These are phyloP conservation scores for Saccharomycopsis sp. DNA, from an alignment of 805 yeast species.

Conservation along the genomic window DNA sequence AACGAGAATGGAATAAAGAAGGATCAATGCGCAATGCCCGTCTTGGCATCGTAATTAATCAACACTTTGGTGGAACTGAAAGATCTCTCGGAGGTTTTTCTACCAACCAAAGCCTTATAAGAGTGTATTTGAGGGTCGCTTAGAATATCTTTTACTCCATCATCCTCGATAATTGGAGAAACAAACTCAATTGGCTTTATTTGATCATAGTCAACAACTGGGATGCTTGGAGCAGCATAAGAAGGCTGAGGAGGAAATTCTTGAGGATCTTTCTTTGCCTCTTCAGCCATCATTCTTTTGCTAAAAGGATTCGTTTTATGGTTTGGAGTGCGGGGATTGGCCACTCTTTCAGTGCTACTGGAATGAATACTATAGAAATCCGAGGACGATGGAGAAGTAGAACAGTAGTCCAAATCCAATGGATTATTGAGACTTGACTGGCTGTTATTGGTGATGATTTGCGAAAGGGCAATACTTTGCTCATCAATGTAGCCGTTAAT, in stretches of 20 bases:
- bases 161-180: not conserved
- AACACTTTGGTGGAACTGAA: conserved; percentile 15
- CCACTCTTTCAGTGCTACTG: conserved; percentile 7
- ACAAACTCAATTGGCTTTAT: not conserved
- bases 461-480: not conserved
- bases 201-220: not conserved
- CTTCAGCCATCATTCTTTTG: not conserved
- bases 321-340: not conserved
- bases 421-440: conserved; percentile 5
- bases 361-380: conserved; percentile 15
- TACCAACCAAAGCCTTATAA: conserved; percentile 10
- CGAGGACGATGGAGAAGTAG: conserved; percentile 7
- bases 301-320: not conserved
- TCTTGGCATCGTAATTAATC: conserved; percentile 7
- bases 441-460: not conserved
- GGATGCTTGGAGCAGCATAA: conserved; percentile 6
- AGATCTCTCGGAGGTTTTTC: conserved; percentile 10
- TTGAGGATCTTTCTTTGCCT: not conserved
- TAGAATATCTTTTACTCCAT: not conserved
- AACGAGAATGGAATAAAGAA: not conserved
- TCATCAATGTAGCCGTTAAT: not conserved
- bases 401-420: conserved; percentile 12
- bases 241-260: conserved; percentile 1
- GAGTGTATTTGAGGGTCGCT: not conserved
- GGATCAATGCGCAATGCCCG: not conserved